These are phyloP conservation scores for Echium plantagineum DNA, from an alignment of 257 asterid species.

Conservation along the genomic window DNA sequence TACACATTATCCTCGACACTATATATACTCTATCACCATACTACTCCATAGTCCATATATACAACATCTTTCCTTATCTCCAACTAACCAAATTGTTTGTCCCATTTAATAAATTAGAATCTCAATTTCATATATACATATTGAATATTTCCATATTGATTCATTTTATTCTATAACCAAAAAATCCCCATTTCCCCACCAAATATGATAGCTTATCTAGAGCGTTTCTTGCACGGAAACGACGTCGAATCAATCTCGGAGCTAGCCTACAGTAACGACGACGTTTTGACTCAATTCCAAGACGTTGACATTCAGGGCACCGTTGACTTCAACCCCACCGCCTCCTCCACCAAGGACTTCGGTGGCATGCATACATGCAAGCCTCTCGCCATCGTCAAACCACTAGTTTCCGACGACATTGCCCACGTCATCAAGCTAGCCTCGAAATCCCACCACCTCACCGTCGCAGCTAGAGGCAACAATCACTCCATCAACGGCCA, in stretches of 20 bases:
- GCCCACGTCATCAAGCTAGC: slow-evolving; percentile 44
- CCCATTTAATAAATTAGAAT: too few relatives aligned
- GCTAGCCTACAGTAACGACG: slow-evolving; percentile 11
- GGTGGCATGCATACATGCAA: slow-evolving; percentile 51
- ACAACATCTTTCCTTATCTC: too few relatives aligned
- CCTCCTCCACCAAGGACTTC: slow-evolving; percentile 32
- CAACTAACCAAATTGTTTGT: too few relatives aligned
- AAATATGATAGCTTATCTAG: slow-evolving; percentile 55
- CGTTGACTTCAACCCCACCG: slow-evolving; percentile 24
- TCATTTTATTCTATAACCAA: too few relatives aligned
- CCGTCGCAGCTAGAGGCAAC: slow-evolving; percentile 95
- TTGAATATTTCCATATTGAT: too few relatives aligned
- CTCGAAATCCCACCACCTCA: slow-evolving; percentile 26
- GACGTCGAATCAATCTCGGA: slow-evolving; percentile 42
- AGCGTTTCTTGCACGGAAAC: slow-evolving; percentile 43
- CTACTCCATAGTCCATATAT: too few relatives aligned
- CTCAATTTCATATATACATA: too few relatives aligned
- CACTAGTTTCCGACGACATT: slow-evolving; percentile 45
- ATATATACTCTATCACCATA: too few relatives aligned
- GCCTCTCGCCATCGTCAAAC: slow-evolving; percentile 58
- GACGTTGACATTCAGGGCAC: slow-evolving; percentile 32
- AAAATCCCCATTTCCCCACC: too few relatives aligned
- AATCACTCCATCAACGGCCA: slow-evolving; percentile 96
- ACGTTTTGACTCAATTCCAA: too few relatives aligned
- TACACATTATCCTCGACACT: too few relatives aligned